Evolutionary conservation across 208 protist genomes (phyloP).

Genomic region (Trypanosoma lewisi): DNA sequence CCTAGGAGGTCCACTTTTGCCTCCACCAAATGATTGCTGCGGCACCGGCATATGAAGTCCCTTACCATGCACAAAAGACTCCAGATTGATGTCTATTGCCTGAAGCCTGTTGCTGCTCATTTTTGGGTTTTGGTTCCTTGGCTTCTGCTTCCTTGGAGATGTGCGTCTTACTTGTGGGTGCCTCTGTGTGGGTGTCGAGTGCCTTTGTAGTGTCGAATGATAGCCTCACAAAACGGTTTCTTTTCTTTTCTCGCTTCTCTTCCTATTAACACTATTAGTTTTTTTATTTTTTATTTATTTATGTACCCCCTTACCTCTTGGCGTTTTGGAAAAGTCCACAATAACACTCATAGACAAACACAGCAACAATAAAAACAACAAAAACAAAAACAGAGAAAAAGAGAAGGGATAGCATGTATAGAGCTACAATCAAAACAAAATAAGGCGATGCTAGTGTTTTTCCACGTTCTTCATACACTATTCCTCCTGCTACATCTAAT

Average conservation of each 20-base stretch:
- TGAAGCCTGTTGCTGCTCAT: background rate
- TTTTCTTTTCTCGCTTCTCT: background rate
- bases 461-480: too few relatives aligned
- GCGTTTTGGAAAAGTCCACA: too few relatives aligned
- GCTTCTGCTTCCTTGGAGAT: background rate
- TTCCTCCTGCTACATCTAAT: background rate
- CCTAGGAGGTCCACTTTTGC: background rate
- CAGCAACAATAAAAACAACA: conserved; percentile 10
- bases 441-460: too few relatives aligned
- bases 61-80: background rate
- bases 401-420: too few relatives aligned
- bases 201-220: background rate
- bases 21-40: too few relatives aligned
- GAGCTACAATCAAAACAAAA: too few relatives aligned
- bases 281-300: conserved; percentile 4
- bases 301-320: background rate
- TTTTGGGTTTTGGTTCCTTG: background rate
- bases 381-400: conserved; percentile 20
- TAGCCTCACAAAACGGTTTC: too few relatives aligned
- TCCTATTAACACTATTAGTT: background rate
- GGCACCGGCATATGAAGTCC: background rate
- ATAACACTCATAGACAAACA: too few relatives aligned
- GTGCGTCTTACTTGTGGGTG: background rate
- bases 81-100: conserved; percentile 20
- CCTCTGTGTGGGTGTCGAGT: background rate